Base-by-base conservation (phyloP, 805 yeast species). In the Monosporozyma siamensis region DNA sequence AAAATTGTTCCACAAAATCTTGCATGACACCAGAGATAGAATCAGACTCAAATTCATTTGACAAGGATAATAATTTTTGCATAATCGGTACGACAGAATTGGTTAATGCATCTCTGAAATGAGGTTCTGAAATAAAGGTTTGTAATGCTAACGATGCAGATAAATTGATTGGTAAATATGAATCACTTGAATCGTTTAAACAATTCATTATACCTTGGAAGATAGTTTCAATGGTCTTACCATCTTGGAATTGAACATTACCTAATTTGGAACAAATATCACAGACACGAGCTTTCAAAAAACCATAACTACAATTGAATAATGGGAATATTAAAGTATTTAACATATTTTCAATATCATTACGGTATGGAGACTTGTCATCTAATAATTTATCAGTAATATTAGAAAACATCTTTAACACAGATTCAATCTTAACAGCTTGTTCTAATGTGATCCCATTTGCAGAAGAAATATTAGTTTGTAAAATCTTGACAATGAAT, bases 11-110 rank as follows among this genome's bases (percentile, higher is more conserved):
- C 24, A 90, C 97, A 58, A 92, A 82, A 54, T 89, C 96, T 68
- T 90, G 97, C 82, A 90, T 87, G 6, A 90, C 95, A 20, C 82
- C 83, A 18, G 95, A 78, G 23, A 92, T 73, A 2, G 88, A 75
- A 56, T 92, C 98, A 44, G 82, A 78, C 54, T 90, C 98, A 49
- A 89, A 77, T 45, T 80, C 79, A 55, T 85, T 81, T 4, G 95
- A 80, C 37, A 90, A 65, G 8, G 72, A 74, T 49, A 90, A 68
- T 44, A 92, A 67, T 50, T 75, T 79, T 48, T 87, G 85, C 86
- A 92, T 85, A 1, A 89, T 78, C 29, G 83, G 84, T 25, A 89
- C 74, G 44, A 90, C 82, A 36, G 81, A 77, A 3, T 72, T 57
- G 1, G 84, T 71, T 23, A 92, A 63, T 1, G 83, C 80, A 38